phyloP scores from a whole-genome alignment of 2,329 filamentous ascomycete species.

The Clarireedia monteithiana region DNA sequence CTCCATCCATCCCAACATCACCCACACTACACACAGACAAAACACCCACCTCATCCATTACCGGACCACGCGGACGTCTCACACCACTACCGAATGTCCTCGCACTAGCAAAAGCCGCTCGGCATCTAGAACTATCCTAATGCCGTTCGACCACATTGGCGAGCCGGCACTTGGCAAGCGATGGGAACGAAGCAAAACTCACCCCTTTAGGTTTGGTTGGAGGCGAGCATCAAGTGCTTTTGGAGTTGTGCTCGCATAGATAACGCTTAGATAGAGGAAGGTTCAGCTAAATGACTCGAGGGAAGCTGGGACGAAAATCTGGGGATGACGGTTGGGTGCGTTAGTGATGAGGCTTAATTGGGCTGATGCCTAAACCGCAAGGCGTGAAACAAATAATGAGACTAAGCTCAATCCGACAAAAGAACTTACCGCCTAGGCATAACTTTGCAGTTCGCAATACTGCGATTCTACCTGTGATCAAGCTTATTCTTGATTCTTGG shows the following conservation, averaged over 20 bases:
- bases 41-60: background rate
- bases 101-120: background rate
- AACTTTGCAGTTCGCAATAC: no score
- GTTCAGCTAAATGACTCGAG: background rate
- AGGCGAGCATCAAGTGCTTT: background rate
- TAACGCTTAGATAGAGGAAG: conserved; percentile 6
- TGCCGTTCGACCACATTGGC: background rate
- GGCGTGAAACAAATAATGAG: no score
- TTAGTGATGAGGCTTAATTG: no score
- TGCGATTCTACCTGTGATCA: no score
- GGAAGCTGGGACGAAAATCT: no score
- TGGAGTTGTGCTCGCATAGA: conserved; percentile 5
- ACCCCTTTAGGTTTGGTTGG: background rate
- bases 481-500: background rate
- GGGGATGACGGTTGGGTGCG: no score
- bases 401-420: no score
- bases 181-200: background rate
- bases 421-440: no score
- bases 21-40: background rate
- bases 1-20: no score
- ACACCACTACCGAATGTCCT: background rate
- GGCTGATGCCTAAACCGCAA: no score
- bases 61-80: background rate
- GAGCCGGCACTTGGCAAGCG: background rate
- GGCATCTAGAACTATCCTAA: background rate